Evolutionary conservation across 2,329 filamentous ascomycete species (phyloP), one percentile per base, ranked within the genome.

Genomic region (Tolypocladium cylindrosporum): DNA sequence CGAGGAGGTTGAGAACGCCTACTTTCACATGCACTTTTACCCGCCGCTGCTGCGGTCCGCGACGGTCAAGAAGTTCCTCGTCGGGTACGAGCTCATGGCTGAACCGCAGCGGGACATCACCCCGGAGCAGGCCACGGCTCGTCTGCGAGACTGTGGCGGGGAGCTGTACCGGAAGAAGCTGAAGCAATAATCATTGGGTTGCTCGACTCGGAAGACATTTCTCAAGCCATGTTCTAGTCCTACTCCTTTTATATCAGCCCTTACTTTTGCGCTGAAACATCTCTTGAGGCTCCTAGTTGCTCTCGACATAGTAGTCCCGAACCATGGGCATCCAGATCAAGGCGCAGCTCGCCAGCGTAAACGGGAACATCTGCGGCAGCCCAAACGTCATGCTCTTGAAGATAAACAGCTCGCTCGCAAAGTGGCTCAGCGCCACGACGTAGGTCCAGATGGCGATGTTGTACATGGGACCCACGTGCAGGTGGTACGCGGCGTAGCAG

Each of bases 21-120:
- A 96, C 74, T 86, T 99, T 69, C 94, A 99, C 73, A 87, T 99
- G 77, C 94, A 99, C 76, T 99, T 99, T 74, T 97, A 97, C 72
- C 94, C 94, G 48, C 94, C 94, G 14, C 79, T 99, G 53, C 79
- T 99, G 62, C 86, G 94, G 58, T 96, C 91, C 53, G 92, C 94
- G 2, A 96, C 91, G 0, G 92, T 99, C 53, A 86, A 90, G 65
- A 99, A 99, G 76, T 99, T 97, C 75, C 74, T 97, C 56, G 94
- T 99, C 40, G 94, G 94, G 0, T 97, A 96, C 71, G 94, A 99
- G 75, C 81, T 99, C 75, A 85, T 99, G 84, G 94, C 90, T 1
- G 94, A 99, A 75, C 93, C 94, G n/a, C 94, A 99, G 74, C 84
- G 94, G 59, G 94, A 99, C 71, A 97, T 99, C 67, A 99, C 94